These are phyloP conservation scores for Suillus spraguei DNA, from an alignment of 768 basidiomycete genomes.

Conservation along the genomic window DNA sequence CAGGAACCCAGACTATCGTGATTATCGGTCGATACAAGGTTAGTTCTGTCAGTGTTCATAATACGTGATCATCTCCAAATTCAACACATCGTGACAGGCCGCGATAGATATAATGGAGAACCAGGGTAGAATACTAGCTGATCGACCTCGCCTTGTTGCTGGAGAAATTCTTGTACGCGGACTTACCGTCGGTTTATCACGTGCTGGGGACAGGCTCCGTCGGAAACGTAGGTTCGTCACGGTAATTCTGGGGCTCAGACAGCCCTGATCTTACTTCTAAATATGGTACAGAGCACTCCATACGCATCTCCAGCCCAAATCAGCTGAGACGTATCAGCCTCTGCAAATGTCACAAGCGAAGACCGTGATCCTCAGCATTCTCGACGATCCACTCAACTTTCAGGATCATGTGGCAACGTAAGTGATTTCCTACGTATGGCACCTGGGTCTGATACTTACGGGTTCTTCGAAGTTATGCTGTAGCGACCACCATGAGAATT, in stretches of 20 bases:
- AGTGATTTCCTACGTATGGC: neutral
- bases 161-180: neutral
- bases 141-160: no score
- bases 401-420: neutral
- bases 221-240: neutral
- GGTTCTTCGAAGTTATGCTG: neutral
- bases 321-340: neutral
- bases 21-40: neutral
- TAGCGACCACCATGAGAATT: constrained; percentile 21
- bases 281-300: neutral
- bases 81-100: neutral
- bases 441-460: neutral
- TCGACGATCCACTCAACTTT: neutral
- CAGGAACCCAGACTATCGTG: no score
- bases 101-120: neutral
- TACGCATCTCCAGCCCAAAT: constrained; percentile 17
- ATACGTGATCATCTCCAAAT: neutral
- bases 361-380: neutral
- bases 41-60: neutral
- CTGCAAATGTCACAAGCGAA: neutral
- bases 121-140: neutral
- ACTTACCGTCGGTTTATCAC: neutral
- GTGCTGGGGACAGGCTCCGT: neutral
- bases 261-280: neutral
- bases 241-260: neutral